Evolutionary conservation across 768 basidiomycete genomes (phyloP).

Genomic region (Suillus variegatus): DNA sequence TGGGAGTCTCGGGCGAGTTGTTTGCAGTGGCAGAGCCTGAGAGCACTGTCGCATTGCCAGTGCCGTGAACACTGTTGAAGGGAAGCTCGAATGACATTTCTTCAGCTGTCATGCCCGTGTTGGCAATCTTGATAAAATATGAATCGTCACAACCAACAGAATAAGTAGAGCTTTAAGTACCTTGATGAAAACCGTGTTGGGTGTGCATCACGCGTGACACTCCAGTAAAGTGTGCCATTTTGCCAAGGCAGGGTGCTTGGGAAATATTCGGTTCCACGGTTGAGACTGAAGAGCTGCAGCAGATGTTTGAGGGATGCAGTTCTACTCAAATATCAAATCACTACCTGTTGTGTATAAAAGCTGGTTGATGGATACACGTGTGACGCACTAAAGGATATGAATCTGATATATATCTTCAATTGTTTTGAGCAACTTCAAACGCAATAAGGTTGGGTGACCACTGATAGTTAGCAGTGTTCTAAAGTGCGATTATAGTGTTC

Average conservation of each 20-base stretch:
- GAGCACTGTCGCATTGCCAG: slow-evolving; percentile 51
- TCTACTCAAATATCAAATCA: not conserved
- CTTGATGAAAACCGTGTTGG: slow-evolving; percentile 56
- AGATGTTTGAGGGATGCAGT: not conserved
- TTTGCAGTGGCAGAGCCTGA: slow-evolving; percentile 50
- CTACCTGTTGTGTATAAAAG: slow-evolving; percentile 62
- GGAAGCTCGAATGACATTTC: slow-evolving; percentile 55
- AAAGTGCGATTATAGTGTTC: slow-evolving; percentile 5
- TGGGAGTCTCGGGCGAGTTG: slow-evolving; percentile 55
- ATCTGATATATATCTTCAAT: not conserved
- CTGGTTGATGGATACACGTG: slow-evolving; percentile 60
- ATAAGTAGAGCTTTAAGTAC: slow-evolving; percentile 26
- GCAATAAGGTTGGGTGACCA: slow-evolving; percentile 66
- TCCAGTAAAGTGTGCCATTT: slow-evolving; percentile 61
- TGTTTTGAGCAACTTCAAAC: slow-evolving; percentile 45
- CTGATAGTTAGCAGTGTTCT: slow-evolving; percentile 57
- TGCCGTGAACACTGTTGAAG: slow-evolving; percentile 45
- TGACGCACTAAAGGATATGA: slow-evolving; percentile 41
- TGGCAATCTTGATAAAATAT: slow-evolving; percentile 47
- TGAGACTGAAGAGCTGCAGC: slow-evolving; percentile 59
- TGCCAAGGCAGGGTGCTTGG: slow-evolving; percentile 62
- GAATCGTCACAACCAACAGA: not conserved
- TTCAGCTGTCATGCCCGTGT: slow-evolving; percentile 43
- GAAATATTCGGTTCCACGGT: slow-evolving; percentile 62
- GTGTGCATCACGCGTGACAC: slow-evolving; percentile 42